Conservation (phyloP, 352 stramenopile genomes). For the Pythium vanterpoolii region DNA sequence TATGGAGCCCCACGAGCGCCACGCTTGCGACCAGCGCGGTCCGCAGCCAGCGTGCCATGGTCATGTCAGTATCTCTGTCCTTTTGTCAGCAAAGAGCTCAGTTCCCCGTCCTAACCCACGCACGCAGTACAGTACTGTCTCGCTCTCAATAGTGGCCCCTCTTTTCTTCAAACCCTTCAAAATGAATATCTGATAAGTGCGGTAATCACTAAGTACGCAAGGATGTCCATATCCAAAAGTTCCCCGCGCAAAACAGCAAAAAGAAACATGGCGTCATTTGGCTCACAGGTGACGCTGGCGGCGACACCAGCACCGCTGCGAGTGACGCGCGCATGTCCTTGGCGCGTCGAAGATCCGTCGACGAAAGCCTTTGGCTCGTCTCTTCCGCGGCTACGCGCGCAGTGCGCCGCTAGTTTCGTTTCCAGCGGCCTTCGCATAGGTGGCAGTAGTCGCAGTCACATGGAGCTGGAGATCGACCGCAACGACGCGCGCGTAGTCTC, state of each 20-base stretch:
- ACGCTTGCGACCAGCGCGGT: slow-evolving; percentile 12
- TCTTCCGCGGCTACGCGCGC: slow-evolving; percentile 15
- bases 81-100: background rate
- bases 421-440: slow-evolving; percentile 4
- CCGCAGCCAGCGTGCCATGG: slow-evolving; percentile 12
- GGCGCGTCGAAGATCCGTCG: slow-evolving; percentile 17
- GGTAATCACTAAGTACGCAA: background rate
- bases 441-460: no score
- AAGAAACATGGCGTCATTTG: slow-evolving; percentile 13
- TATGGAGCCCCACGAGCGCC: slow-evolving; percentile 2
- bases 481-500: slow-evolving; percentile 31
- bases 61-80: slow-evolving; percentile 1
- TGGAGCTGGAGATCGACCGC: slow-evolving; percentile 22
- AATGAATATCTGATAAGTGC: background rate
- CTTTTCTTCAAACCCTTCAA: background rate
- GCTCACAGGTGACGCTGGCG: background rate
- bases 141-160: background rate
- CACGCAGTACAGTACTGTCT: background rate
- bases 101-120: background rate
- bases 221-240: background rate
- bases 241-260: background rate
- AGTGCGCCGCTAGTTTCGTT: slow-evolving; percentile 8
- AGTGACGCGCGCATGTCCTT: slow-evolving; percentile 4
- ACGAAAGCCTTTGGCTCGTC: background rate
- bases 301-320: slow-evolving; percentile 2